Evolutionary conservation across 2,329 filamentous ascomycete genomes (phyloP), one percentile per base, ranked within the genome.

Genomic region (Neoarthrinium moseri): DNA sequence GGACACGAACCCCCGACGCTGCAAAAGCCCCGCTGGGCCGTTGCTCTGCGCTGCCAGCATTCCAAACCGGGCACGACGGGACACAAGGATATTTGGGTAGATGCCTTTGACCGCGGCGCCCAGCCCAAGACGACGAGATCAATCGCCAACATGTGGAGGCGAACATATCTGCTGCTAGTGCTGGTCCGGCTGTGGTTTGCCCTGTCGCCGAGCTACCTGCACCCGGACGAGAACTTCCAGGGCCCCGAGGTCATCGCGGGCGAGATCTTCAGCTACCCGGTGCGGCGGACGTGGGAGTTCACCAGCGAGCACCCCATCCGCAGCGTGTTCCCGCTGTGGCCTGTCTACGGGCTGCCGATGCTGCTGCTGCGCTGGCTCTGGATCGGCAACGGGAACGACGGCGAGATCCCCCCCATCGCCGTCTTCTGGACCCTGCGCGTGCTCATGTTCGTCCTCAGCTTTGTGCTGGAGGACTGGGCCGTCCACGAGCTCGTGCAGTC

Each of bases 221-320:
- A 99, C 67, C 94, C 94, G 5, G 94, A 99, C 72, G 94, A 99
- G 77, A 94, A 97, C 74, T 99, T 99, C 62, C 94, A 99, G 72
- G 94, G 94, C 27, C 94, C 94, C 13, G 94, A 99, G 74, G 86
- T 97, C 54, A 94, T 97, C 62, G 91, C 92, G 61, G 92, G 91
- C 60, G 86, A 92, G 66, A 89, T 96, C 58, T 96, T 96, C 65
- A 86, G 84, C 63, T 97, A 95, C 66, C 91, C 91, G 6, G 87
- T 92, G 54, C 87, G 87, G 57, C 78, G 85, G 58, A 96, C 94
- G 29, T 99, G 94, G 94, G 94, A 99, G 68, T 99, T 97, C 65
- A 96, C 91, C 36, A 87, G 84, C 62, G 82, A 86, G 34, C 73
- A 87, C 54, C 94, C 94, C 46, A 91, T 99, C 57, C 91, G 94